Evolutionary conservation across 1,284 basidiomycete species (phyloP), one percentile per base, ranked within the genome.

Genomic region (Heterobasidion irregulare): DNA sequence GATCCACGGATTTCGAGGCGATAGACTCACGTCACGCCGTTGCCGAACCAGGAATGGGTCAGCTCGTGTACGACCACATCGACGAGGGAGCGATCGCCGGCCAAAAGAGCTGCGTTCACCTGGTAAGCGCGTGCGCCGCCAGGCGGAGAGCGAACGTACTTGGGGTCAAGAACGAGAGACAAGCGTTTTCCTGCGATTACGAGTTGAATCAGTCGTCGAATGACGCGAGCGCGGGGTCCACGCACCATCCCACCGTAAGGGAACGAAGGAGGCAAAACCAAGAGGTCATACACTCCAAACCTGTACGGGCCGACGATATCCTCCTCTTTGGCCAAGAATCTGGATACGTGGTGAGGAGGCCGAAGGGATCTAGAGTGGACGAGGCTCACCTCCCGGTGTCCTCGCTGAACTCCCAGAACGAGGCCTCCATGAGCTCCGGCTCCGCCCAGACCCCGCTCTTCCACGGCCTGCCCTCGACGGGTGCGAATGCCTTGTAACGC

Each of bases 201-300:
- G 9, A 52, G 47, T 6, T 38, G 50, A 53, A 43, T 48, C 34
- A 62, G 49, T 48, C 16, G 46, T 13, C n/a, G n/a, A n/a, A 44
- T 8, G 26, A 16, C 10, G 9, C 26, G 16, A 47, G 9, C 53
- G 52, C 8, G 41, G 36, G 47, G 65, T 32, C 10, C 53, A 61
- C 76, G 62, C 61, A 87, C 86, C 92, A 92, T 89, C 61, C 92
- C 91, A 41, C 91, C 90, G 66, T 90, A 98, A 0, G 95, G 95
- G 78, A 98, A 98, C 0, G 90, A 91, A 13, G 93, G 89, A 0
- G 96, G 96, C 8, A 98, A 76, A n/a, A 98, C 89, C 34, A 98
- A 76, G 7, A 95, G 72, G 68, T 98, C 94, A 65, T 94, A 98
- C 2, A 94, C 86, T 1, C 90, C 89, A 72, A 96, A 98, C 50